phyloP scores from a whole-genome alignment of 352 stramenopile genomes.

The Phytophthora agathidicida region DNA sequence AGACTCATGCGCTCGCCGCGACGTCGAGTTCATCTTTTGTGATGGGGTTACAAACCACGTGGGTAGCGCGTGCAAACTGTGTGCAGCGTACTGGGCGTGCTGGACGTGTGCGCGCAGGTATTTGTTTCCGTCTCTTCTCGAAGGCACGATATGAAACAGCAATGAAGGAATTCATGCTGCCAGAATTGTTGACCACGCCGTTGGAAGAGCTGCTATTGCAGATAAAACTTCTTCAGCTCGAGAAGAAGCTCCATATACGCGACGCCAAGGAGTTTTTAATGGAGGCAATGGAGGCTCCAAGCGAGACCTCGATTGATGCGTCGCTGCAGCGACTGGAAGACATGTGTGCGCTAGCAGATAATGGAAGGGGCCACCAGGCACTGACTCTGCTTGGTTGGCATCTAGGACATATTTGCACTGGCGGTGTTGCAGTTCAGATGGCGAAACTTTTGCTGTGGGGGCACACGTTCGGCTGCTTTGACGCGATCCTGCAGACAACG shows the following conservation, averaged over 20 bases:
- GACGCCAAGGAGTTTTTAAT: slow-evolving; percentile 88
- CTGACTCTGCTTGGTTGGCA: slow-evolving; percentile 82
- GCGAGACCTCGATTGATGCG: slow-evolving; percentile 89
- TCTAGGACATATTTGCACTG: slow-evolving; percentile 68
- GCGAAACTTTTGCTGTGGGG: slow-evolving; percentile 76
- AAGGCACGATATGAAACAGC: slow-evolving; percentile 59
- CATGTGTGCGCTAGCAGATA: slow-evolving; percentile 72
- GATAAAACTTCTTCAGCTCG: slow-evolving; percentile 77
- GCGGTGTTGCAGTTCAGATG: slow-evolving; percentile 72
- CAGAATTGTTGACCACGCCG: slow-evolving; percentile 73
- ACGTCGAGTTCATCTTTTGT: slow-evolving; percentile 85
- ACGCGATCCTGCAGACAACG: slow-evolving; percentile 64
- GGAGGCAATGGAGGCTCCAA: slow-evolving; percentile 93
- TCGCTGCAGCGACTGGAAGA: slow-evolving; percentile 88
- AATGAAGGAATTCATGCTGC: slow-evolving; percentile 82
- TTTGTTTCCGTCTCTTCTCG: slow-evolving; percentile 92
- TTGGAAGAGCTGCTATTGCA: slow-evolving; percentile 79
- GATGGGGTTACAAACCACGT: slow-evolving; percentile 90
- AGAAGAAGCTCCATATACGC: slow-evolving; percentile 75
- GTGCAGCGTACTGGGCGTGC: slow-evolving; percentile 93
- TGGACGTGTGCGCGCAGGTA: slow-evolving; percentile 92
- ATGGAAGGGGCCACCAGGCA: slow-evolving; percentile 12
- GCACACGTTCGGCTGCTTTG: slow-evolving; percentile 71
- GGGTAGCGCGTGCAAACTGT: slow-evolving; percentile 85
- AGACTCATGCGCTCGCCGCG: slow-evolving; percentile 64